These are phyloP conservation scores for Quercus phellos DNA, from an alignment of 331 rosid species.

Conservation along the genomic window DNA sequence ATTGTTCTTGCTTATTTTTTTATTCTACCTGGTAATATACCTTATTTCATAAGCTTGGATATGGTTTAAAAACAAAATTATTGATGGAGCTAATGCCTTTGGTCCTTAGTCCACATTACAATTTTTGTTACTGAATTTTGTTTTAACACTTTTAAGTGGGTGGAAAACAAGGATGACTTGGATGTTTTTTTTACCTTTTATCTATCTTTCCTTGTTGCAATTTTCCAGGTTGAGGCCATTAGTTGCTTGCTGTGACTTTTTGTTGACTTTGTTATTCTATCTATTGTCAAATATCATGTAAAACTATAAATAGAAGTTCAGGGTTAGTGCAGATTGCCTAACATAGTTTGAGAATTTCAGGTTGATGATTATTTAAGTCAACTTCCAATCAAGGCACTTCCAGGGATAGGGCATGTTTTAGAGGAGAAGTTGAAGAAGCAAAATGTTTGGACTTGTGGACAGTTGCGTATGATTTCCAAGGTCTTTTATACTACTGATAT, in stretches of 20 bases:
- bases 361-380: constrained; percentile 64
- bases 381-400: constrained; percentile 79
- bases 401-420: constrained; percentile 77
- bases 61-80: background rate
- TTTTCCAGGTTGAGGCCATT: background rate
- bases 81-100: background rate
- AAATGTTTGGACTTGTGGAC: constrained; percentile 66
- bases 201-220: background rate
- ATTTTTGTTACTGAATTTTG: background rate
- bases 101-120: background rate
- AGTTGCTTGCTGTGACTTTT: background rate
- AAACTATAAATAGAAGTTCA: background rate
- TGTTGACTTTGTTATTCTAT: background rate
- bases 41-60: background rate
- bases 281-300: background rate
- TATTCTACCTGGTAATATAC: background rate
- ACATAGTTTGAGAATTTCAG: constrained; percentile 36
- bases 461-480: constrained; percentile 61
- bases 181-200: background rate
- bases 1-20: background rate
- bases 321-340: constrained; percentile 19
- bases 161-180: background rate
- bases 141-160: background rate
- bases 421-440: constrained; percentile 73
- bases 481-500: constrained; percentile 25